Conservation (phyloP, 108 stramenopile species). For the Skeletonema potamos region DNA sequence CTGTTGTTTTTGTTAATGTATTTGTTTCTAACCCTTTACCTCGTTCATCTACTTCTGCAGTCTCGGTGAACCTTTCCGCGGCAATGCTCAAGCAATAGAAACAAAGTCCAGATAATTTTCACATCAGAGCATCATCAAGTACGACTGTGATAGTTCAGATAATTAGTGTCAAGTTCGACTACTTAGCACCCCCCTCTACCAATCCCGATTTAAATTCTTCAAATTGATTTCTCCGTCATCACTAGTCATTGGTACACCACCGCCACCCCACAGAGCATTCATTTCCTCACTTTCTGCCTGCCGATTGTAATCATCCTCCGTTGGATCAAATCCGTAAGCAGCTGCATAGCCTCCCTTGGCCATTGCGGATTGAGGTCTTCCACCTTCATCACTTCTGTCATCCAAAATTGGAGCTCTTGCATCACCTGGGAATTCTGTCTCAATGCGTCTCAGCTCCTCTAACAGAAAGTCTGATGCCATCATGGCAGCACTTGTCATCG, state of each 20-base stretch:
- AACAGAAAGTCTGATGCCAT: conserved; percentile 85
- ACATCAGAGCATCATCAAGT: too few relatives aligned
- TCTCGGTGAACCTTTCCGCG: too few relatives aligned
- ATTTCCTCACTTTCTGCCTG: conserved; percentile 47
- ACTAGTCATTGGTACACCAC: conserved; percentile 42
- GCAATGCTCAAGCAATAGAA: too few relatives aligned
- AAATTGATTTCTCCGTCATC: conserved; percentile 18
- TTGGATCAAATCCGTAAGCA: conserved; percentile 49
- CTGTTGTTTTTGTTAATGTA: too few relatives aligned
- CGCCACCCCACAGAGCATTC: conserved; percentile 54
- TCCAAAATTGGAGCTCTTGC: conserved; percentile 1
- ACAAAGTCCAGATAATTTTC: too few relatives aligned
- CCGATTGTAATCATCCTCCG: conserved; percentile 23
- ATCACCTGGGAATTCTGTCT: conserved; percentile 14
- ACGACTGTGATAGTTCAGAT: too few relatives aligned
- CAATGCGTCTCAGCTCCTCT: conserved; percentile 61
- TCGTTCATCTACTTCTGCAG: too few relatives aligned
- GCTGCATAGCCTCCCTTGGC: conserved; percentile 47
- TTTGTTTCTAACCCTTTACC: too few relatives aligned
- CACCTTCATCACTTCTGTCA: conserved; percentile 1
- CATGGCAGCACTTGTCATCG: conserved; percentile 80
- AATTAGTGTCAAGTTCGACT: too few relatives aligned
- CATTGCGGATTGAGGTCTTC: conserved; percentile 4
- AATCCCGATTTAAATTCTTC: background rate
- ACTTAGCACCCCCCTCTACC: background rate